Conservation (phyloP, 257 asterid genomes). For the Linaria vulgaris region DNA sequence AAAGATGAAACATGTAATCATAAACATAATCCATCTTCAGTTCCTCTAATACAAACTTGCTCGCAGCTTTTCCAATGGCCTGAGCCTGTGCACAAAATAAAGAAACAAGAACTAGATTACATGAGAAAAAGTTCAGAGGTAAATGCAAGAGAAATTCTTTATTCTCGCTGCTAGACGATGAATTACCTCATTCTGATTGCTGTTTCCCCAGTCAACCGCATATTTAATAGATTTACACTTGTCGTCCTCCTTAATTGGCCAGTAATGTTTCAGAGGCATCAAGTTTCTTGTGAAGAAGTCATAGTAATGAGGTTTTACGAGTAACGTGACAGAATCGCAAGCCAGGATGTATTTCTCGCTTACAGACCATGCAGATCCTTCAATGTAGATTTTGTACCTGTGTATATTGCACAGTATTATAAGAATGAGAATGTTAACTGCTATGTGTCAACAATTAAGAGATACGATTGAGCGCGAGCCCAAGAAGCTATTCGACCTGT, state of each 20-base stretch:
- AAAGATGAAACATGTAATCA: constrained; percentile 57
- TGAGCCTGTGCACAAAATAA: constrained; percentile 31
- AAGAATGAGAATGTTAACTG: background rate
- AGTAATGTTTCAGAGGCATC: constrained; percentile 58
- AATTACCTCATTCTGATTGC: constrained; percentile 44
- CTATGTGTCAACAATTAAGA: too few relatives aligned
- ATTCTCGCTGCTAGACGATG: background rate
- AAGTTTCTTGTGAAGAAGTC: constrained; percentile 67
- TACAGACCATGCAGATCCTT: constrained; percentile 77
- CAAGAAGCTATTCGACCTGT: constrained; percentile 37
- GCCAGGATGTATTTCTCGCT: constrained; percentile 71
- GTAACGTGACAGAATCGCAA: constrained; percentile 55
- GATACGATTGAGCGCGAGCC: background rate
- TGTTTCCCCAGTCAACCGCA: constrained; percentile 72
- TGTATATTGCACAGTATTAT: background rate
- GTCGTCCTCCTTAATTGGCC: constrained; percentile 50
- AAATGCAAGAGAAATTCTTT: background rate
- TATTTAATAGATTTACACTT: constrained; percentile 56
- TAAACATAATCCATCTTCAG: constrained; percentile 50
- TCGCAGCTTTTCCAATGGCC: constrained; percentile 43
- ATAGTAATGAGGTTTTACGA: constrained; percentile 47
- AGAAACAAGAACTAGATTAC: background rate
- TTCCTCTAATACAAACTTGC: constrained; percentile 45
- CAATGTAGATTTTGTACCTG: constrained; percentile 65
- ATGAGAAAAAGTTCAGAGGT: too few relatives aligned